Percentiles rank a stretch among this genome's conserved stretches.
Evolutionary conservation across 2,329 filamentous ascomycete genomes (phyloP).

Genomic region (Pseudogymnoascus sp.): DNA sequence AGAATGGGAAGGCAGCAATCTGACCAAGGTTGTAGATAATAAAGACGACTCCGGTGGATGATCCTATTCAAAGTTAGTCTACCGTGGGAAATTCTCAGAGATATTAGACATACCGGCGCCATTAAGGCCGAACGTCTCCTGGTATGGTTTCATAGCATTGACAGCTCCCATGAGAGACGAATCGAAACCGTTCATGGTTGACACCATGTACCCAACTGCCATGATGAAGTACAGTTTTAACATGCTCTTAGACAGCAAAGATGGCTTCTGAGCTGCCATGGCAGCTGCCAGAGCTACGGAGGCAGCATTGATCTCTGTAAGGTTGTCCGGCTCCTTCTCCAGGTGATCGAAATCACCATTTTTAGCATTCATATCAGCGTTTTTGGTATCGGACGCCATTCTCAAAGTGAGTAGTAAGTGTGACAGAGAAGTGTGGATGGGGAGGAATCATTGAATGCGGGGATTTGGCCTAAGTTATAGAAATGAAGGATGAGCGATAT

Average conservation of each 20-base stretch:
- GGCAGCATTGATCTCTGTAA: constrained; percentile 28
- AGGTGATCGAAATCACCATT: constrained; percentile 10
- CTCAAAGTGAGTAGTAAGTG: background rate
- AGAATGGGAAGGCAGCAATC: constrained; percentile 43
- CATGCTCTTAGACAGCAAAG: constrained; percentile 28
- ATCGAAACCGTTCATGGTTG: constrained; percentile 47
- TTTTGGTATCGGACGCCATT: background rate
- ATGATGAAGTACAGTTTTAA: constrained; percentile 32
- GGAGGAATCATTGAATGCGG: background rate
- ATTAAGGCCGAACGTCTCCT: constrained; percentile 38
- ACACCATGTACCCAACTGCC: constrained; percentile 34
- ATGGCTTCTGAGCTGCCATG: constrained; percentile 29
- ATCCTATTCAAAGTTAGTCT: constrained; percentile 15
- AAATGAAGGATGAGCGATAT: background rate
- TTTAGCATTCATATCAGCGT: no score
- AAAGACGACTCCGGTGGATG: constrained; percentile 37
- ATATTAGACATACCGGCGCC: constrained; percentile 31
- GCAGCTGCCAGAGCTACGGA: constrained; percentile 31
- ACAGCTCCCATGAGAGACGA: constrained; percentile 8
- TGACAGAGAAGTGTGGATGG: background rate
- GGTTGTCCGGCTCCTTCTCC: constrained; percentile 16
- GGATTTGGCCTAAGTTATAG: background rate
- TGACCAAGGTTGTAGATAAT: constrained; percentile 43
- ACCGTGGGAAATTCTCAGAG: background rate
- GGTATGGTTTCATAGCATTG: constrained; percentile 45